These are phyloP conservation scores for Amanita rimosa DNA, from an alignment of 768 basidiomycete species.

Conservation along the genomic window DNA sequence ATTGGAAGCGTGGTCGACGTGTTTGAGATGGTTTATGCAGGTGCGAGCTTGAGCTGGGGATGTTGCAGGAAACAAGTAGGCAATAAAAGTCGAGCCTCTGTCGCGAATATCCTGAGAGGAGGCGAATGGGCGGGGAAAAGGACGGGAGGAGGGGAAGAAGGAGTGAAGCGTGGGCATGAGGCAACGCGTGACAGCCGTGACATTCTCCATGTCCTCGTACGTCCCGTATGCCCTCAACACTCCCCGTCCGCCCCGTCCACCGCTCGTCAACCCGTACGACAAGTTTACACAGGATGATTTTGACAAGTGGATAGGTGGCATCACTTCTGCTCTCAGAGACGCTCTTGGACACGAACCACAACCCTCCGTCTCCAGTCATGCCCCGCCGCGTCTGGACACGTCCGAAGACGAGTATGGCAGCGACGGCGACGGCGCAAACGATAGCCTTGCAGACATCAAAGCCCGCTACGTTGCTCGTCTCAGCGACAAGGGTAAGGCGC, in stretches of 20 bases:
- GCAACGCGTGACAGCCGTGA: conserved; percentile 42
- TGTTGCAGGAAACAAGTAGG: conserved; percentile 44
- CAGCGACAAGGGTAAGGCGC: conserved; percentile 40
- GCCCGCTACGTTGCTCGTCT: conserved; percentile 28
- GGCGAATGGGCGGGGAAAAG: conserved; percentile 32
- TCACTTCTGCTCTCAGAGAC: conserved; percentile 43
- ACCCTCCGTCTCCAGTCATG: no score
- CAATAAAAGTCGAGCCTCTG: conserved; percentile 63
- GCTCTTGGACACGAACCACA: conserved; percentile 44
- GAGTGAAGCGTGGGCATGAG: conserved; percentile 36
- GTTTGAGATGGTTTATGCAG: conserved; percentile 38
- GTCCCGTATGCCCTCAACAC: conserved; percentile 9
- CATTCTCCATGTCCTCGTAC: conserved; percentile 33
- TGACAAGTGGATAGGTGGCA: conserved; percentile 58
- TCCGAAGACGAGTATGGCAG: conserved; percentile 15
- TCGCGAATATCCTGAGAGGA: conserved; percentile 71
- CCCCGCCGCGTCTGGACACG: conserved; percentile 7
- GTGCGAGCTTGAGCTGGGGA: conserved; percentile 39
- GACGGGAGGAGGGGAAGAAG: conserved; percentile 36
- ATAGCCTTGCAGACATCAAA: conserved; percentile 44
- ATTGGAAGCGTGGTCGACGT: conserved; percentile 44
- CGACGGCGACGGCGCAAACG: conserved; percentile 28
- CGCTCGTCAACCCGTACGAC: conserved; percentile 63
- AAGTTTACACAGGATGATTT: conserved; percentile 60
- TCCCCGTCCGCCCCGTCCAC: conserved; percentile 23